phyloP scores from a whole-genome alignment of 2,329 filamentous ascomycete species.

The Chaetomium olivaceum region DNA sequence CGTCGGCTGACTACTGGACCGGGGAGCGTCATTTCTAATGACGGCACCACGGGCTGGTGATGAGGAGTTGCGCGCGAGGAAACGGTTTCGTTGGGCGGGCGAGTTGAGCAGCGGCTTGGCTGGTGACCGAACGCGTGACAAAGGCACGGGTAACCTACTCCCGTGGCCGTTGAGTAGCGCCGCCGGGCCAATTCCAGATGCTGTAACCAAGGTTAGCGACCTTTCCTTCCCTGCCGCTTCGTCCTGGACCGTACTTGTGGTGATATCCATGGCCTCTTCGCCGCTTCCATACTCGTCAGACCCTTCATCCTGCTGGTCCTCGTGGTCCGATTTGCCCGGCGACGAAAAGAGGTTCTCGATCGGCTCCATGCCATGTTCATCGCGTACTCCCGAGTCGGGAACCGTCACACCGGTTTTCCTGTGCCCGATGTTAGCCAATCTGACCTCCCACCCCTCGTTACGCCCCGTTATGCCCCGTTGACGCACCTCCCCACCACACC shows the following conservation, averaged over 20 bases:
- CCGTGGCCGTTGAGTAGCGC: constrained; percentile 55
- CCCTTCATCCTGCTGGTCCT: constrained; percentile 31
- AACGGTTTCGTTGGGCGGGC: constrained; percentile 63
- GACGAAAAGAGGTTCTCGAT: constrained; percentile 88
- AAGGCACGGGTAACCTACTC: constrained; percentile 47
- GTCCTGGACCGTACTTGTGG: constrained; percentile 32
- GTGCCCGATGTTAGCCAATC: constrained; percentile 22
- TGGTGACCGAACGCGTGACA: constrained; percentile 57
- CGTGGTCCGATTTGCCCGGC: constrained; percentile 49
- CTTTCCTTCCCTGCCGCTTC: background rate
- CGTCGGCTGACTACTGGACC: constrained; percentile 28
- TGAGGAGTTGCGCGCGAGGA: constrained; percentile 52
- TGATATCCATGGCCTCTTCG: constrained; percentile 56
- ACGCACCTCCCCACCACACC: constrained; percentile 53
- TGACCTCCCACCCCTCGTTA: too few species aligned
- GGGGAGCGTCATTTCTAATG: constrained; percentile 25
- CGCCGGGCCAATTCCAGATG: constrained; percentile 44
- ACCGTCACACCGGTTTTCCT: constrained; percentile 90
- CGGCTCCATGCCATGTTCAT: constrained; percentile 90
- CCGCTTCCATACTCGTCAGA: constrained; percentile 37
- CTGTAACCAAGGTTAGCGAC: constrained; percentile 39
- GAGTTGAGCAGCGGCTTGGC: constrained; percentile 62
- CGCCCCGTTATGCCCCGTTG: background rate
- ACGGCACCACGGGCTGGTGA: constrained; percentile 49
- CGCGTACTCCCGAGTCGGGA: constrained; percentile 74